Percentiles rank a stretch among this genome's conserved stretches.
phyloP scores from a whole-genome alignment of 1,284 basidiomycete genomes.

The Inonotus hispidus region DNA sequence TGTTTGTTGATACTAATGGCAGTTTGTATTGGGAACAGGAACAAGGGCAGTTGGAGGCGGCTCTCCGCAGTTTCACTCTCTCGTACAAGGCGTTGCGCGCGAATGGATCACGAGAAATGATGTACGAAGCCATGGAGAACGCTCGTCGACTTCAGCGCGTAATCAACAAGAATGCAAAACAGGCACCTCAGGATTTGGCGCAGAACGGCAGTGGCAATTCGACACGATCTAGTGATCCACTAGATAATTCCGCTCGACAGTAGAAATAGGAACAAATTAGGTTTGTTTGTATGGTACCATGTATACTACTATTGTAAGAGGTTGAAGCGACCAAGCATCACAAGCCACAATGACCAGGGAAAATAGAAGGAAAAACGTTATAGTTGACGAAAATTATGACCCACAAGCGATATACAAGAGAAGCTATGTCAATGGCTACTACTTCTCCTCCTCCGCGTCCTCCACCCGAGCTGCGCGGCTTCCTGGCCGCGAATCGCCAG shows the following conservation, averaged over 20 bases:
- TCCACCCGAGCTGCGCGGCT: conserved; percentile 55
- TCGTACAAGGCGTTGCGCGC: neutral
- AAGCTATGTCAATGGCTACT: neutral
- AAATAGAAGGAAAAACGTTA: neutral
- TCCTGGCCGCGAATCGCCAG: conserved; percentile 50
- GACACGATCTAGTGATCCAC: neutral
- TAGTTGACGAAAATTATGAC: neutral
- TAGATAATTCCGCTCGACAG: neutral
- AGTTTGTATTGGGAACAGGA: neutral
- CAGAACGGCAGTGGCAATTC: neutral
- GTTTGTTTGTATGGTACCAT: neutral
- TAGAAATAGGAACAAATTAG: neutral
- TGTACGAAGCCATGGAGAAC: neutral
- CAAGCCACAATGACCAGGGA: neutral
- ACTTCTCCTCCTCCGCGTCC: conserved; percentile 48
- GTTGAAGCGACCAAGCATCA: neutral
- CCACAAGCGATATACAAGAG: neutral
- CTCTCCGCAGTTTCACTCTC: neutral
- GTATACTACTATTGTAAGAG: neutral
- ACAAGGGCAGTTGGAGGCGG: neutral
- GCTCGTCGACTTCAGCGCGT: neutral
- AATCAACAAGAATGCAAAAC: conserved; percentile 1
- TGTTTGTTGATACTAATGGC: neutral
- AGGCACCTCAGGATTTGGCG: neutral
- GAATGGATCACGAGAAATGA: neutral